Evolutionary conservation across 2,329 filamentous ascomycete species (phyloP), one percentile per base, ranked within the genome.

Genomic region (Escovopsis sp.): DNA sequence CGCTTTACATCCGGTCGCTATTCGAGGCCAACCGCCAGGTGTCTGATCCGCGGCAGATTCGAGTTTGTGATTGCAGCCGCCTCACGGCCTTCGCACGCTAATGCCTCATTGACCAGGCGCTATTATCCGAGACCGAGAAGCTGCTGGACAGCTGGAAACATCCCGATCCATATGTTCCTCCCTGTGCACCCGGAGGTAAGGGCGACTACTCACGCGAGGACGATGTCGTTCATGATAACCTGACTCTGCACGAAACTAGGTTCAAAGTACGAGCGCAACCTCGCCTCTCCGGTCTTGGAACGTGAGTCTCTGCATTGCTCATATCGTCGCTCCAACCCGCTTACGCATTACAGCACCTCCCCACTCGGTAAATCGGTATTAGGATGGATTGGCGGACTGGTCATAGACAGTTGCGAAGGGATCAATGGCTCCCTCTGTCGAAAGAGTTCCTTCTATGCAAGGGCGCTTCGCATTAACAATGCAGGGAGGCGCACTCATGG

Each of bases 111-210:
- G 16, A 36, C 11, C 25, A 98, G 91, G 78, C 77, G 39, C 64
- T 98, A 44, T 72, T 96, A 50, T 76, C 79, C 47, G 87, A 95
- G 66, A 89, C 91, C 5, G 88, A 96, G 63, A 81, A 81, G 52
- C 60, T 95, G 45, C 68, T 98, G 48, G 78, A 91, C 56, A 84
- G 81, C 62, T 98, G 89, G 89, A 96, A 96, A 67, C 91, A 98
- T 58, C 91, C 91, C 4, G 91, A 98, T 61, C 88, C 91, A 29
- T 96, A 94, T 61, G 71, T 76, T 52, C 76, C 81, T 50, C 91
- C 91, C 12, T 94, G 86, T 35, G 89, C 91, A 33, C 91, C 91
- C 10, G 91, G 91, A 72, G 91, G 89, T 91, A 68, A 41, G 29
- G 31, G 39, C 5, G 20, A 33, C 12, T 27, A 24, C 15, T 37